Evolutionary conservation across 768 basidiomycete species (phyloP).

Genomic region (Lentinula sp.): DNA sequence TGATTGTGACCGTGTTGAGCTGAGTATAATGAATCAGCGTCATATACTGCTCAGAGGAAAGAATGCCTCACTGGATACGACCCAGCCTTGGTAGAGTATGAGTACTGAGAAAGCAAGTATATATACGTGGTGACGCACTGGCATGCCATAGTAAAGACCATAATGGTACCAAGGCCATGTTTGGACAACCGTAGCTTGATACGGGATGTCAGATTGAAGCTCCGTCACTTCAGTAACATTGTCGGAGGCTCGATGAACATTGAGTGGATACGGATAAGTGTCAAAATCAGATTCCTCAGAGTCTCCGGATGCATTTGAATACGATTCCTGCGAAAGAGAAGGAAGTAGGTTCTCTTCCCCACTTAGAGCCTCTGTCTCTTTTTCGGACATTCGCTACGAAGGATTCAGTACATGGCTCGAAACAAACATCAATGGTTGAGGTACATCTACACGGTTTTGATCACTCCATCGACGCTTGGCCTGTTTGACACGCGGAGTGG

Average conservation of each 20-base stretch:
- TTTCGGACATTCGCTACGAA: neutral
- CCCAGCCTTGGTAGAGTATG: neutral
- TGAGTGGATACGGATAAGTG: neutral
- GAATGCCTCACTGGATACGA: neutral
- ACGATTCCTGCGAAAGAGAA: neutral
- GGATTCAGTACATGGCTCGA: neutral
- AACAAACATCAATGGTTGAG: neutral
- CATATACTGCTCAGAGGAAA: neutral
- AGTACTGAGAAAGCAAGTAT: no score
- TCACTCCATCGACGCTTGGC: neutral
- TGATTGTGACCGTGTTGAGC: neutral
- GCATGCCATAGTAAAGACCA: neutral
- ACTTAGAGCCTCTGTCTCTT: neutral
- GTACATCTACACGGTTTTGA: neutral
- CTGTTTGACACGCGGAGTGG: neutral
- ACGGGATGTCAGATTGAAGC: neutral
- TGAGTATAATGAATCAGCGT: neutral
- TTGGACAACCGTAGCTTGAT: neutral
- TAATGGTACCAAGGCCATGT: neutral
- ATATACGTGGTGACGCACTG: neutral
- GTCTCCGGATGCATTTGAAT: neutral
- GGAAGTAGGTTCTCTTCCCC: neutral
- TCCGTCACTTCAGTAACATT: neutral
- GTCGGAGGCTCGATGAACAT: neutral
- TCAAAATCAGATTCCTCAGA: neutral